phyloP scores from a whole-genome alignment of 78 protist species.

The Capsaspora owczarzaki region DNA sequence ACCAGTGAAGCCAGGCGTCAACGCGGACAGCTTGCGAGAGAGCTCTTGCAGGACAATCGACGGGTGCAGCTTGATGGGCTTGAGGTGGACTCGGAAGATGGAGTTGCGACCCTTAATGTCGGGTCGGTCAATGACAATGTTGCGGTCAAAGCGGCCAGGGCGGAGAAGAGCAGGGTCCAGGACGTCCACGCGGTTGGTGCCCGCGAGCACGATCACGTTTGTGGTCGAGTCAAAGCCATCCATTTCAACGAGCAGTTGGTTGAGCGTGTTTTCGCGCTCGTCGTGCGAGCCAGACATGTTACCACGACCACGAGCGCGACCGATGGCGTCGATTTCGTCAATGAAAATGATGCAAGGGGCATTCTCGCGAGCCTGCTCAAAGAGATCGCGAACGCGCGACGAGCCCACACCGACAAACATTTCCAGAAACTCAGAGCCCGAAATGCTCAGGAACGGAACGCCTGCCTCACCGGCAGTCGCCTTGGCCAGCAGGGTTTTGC shows the following conservation, averaged over 20 bases:
- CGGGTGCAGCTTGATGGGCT: conserved; percentile 30
- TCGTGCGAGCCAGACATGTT: conserved; percentile 34
- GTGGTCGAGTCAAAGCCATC: conserved; percentile 61
- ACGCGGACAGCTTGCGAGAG: conserved; percentile 39
- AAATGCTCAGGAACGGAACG: conserved; percentile 85
- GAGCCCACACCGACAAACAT: conserved; percentile 88
- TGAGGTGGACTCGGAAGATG: conserved; percentile 88
- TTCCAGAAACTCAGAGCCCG: conserved; percentile 94
- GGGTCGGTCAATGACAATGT: conserved; percentile 83
- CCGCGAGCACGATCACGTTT: conserved; percentile 63
- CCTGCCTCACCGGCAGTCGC: conserved; percentile 91
- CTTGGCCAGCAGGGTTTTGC: conserved; percentile 87
- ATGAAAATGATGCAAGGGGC: conserved; percentile 86
- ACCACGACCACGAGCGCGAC: conserved; percentile 10
- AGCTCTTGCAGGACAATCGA: conserved; percentile 17
- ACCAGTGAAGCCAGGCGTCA: conserved; percentile 89
- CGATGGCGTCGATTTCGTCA: conserved; percentile 91
- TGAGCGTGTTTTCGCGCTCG: conserved; percentile 96
- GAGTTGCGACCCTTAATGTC: conserved; percentile 74
- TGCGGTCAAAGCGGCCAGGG: conserved; percentile 96
- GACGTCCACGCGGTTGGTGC: conserved; percentile 70
- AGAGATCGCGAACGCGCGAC: conserved; percentile 50
- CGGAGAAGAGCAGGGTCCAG: conserved; percentile 93
- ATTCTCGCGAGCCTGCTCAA: conserved; percentile 63
- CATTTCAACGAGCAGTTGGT: conserved; percentile 96